phyloP scores from a whole-genome alignment of 169 alveolate genomes.

The Hepatocystis sp. region DNA sequence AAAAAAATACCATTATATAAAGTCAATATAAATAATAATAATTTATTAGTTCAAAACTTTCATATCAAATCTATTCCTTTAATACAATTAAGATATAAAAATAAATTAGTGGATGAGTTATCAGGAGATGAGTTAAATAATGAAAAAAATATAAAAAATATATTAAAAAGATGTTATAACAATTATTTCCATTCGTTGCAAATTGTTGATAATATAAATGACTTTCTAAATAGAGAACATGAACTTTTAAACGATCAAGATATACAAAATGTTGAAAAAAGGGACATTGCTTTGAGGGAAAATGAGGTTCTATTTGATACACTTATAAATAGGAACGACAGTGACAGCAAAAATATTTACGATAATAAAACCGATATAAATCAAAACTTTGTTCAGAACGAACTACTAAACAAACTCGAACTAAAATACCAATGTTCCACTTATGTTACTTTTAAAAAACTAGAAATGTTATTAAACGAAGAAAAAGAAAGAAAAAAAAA shows the following conservation, averaged over 20 bases:
- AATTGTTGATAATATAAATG: conserved; percentile 26
- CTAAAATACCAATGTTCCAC: conserved; percentile 29
- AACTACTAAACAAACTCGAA: conserved; percentile 16
- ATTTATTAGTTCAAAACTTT: conserved; percentile 39
- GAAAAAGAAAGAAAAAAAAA: no score
- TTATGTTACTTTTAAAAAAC: conserved; percentile 39
- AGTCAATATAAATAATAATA: conserved; percentile 42
- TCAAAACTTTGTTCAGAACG: not conserved
- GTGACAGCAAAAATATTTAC: not conserved
- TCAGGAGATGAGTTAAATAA: conserved; percentile 58
- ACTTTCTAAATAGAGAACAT: conserved; percentile 54
- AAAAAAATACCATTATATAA: conserved; percentile 45
- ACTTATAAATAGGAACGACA: not conserved
- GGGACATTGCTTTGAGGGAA: not conserved
- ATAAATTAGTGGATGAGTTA: conserved; percentile 52
- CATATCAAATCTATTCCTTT: conserved; percentile 64
- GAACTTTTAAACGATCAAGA: conserved; percentile 8
- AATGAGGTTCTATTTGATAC: no score
- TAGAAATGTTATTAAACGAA: conserved; percentile 27
- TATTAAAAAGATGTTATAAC: conserved; percentile 20
- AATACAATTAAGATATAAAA: conserved; percentile 62
- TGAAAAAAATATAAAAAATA: conserved; percentile 14
- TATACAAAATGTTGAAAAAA: not conserved
- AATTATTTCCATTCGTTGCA: conserved; percentile 31
- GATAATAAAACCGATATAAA: not conserved